Evolutionary conservation across 2,329 filamentous ascomycete species (phyloP).

Genomic region (Thermoascus crustaceus): DNA sequence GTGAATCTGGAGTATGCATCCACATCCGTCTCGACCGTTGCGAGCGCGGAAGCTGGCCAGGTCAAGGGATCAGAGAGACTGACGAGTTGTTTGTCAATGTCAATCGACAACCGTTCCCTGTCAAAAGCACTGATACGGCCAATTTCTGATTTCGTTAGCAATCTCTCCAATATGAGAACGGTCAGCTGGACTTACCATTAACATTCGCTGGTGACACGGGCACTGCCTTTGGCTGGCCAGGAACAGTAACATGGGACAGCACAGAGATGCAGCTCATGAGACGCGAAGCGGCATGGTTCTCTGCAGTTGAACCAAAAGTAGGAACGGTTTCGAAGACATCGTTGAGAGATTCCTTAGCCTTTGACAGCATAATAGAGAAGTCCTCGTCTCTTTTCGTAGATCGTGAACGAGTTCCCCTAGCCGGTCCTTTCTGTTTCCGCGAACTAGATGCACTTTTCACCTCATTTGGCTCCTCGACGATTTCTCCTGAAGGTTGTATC

Average conservation of each 20-base stretch:
- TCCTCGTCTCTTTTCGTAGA: constrained; percentile 24
- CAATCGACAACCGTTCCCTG: constrained; percentile 31
- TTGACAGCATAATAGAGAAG: constrained; percentile 29
- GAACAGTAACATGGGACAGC: constrained; percentile 34
- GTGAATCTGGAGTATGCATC: constrained; percentile 59
- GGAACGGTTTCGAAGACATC: constrained; percentile 26
- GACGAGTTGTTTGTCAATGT: constrained; percentile 38
- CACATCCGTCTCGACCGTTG: constrained; percentile 12
- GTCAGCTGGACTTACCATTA: constrained; percentile 24
- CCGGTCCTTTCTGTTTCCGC: constrained; percentile 20
- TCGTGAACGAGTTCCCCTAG: constrained; percentile 19
- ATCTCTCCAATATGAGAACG: neutral
- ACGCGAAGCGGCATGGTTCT: constrained; percentile 30
- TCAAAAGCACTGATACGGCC: constrained; percentile 34
- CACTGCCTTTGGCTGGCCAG: constrained; percentile 18
- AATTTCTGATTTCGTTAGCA: constrained; percentile 25
- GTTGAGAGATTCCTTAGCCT: constrained; percentile 27
- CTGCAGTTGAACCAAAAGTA: constrained; percentile 30
- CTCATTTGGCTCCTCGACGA: constrained; percentile 28
- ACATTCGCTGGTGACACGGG: constrained; percentile 28
- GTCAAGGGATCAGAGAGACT: constrained; percentile 38
- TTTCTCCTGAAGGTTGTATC: constrained; percentile 39
- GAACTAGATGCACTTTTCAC: constrained; percentile 15
- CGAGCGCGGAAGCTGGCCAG: constrained; percentile 38
- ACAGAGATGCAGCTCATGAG: constrained; percentile 35